phyloP scores from a whole-genome alignment of 2,329 filamentous ascomycete genomes.

The Venturia effusa region DNA sequence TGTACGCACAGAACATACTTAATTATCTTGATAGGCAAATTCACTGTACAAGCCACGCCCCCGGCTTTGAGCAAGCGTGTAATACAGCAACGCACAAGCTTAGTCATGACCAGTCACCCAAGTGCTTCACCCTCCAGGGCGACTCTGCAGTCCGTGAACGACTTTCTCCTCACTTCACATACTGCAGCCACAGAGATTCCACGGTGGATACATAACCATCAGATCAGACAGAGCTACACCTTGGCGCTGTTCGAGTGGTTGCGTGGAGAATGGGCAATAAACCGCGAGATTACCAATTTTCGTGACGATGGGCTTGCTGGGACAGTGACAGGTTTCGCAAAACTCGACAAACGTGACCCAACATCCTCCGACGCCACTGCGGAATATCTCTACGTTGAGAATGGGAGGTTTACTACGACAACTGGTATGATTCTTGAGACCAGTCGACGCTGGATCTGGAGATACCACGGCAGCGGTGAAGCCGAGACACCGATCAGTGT shows the following conservation, averaged over 20 bases:
- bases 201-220: not conserved
- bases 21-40: not conserved
- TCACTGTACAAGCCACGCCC: not conserved
- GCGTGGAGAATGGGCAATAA: constrained; percentile 1
- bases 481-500: constrained; percentile 3
- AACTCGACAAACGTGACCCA: not conserved
- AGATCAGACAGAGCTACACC: not conserved
- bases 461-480: not conserved
- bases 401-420: not conserved
- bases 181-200: not conserved
- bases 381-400: constrained; percentile 10
- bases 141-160: constrained; percentile 85
- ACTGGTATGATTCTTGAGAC: not conserved
- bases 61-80: constrained; percentile 55
- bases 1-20: not conserved
- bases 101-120: constrained; percentile 68
- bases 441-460: constrained; percentile 9
- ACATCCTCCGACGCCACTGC: not conserved
- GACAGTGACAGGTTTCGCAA: constrained; percentile 3
- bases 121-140: constrained; percentile 73
- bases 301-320: constrained; percentile 2
- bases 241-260: not conserved
- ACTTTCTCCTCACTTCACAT: constrained; percentile 57
- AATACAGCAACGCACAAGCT: constrained; percentile 68
- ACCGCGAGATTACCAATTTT: constrained; percentile 5